These are phyloP conservation scores for Moesziomyces sp. DNA, from an alignment of 1,284 basidiomycete genomes.

Conservation along the genomic window DNA sequence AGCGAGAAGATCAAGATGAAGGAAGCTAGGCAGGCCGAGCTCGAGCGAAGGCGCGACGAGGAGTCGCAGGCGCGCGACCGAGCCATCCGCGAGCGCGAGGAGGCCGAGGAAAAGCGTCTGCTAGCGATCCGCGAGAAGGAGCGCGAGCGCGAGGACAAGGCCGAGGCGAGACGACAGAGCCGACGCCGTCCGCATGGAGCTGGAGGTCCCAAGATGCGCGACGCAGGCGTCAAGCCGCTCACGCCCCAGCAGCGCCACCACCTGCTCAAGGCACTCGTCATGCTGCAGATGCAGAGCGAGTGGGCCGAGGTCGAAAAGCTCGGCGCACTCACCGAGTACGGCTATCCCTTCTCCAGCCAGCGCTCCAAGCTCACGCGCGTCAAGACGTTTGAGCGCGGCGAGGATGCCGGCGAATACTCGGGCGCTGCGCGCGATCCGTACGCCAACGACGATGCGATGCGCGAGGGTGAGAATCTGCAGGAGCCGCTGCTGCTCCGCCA, in stretches of 20 bases:
- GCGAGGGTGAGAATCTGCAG: constrained; percentile 49
- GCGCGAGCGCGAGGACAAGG: constrained; percentile 33
- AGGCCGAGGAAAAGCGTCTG: constrained; percentile 41
- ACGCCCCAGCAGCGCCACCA: constrained; percentile 64
- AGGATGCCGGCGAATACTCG: constrained; percentile 46
- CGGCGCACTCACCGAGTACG: constrained; percentile 61
- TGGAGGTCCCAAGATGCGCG: constrained; percentile 27
- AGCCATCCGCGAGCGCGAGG: constrained; percentile 36
- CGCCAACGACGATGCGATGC: constrained; percentile 53
- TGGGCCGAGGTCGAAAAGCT: constrained; percentile 59
- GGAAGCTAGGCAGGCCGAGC: constrained; percentile 33
- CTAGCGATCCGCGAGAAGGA: constrained; percentile 37
- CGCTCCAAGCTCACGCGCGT: constrained; percentile 51
- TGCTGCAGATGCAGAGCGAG: constrained; percentile 64
- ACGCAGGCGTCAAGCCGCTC: constrained; percentile 31
- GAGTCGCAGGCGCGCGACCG: constrained; percentile 40
- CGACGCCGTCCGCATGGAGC: constrained; percentile 36
- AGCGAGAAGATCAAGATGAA: constrained; percentile 33
- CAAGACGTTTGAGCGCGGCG: constrained; percentile 50
- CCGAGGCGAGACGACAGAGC: constrained; percentile 35
- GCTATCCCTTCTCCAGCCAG: constrained; percentile 60
- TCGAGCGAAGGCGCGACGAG: constrained; percentile 35
- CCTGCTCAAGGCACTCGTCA: constrained; percentile 63
- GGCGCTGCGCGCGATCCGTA: constrained; percentile 57
- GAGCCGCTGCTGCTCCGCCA: constrained; percentile 64